A percentile compares a stretch with the other conserved stretches of the same genome.
phyloP scores from a whole-genome alignment of 23 red algal genomes.

The Gracilaria vermiculophylla region DNA sequence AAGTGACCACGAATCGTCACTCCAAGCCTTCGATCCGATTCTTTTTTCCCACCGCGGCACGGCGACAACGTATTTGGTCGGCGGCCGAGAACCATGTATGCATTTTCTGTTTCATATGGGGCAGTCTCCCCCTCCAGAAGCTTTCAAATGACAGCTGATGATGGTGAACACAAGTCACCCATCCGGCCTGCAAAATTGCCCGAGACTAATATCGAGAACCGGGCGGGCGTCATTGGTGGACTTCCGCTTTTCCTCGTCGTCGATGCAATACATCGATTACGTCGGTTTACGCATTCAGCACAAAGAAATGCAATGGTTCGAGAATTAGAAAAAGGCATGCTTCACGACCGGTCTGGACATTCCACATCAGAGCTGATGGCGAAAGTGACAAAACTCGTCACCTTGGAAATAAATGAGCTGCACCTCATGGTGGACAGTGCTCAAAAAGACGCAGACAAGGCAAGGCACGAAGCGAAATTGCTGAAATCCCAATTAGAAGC shows the following conservation, averaged over 20 bases:
- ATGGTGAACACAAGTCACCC: not conserved
- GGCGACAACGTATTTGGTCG: no score
- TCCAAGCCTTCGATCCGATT: no score
- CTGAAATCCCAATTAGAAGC: not conserved
- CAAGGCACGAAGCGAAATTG: not conserved
- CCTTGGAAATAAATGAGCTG: not conserved
- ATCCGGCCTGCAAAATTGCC: not conserved
- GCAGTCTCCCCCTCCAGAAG: not conserved
- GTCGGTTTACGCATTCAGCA: constrained; percentile 7
- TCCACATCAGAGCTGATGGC: not conserved
- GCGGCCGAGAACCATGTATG: not conserved
- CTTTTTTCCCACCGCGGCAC: no score
- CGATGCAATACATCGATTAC: not conserved
- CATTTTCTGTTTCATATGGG: not conserved
- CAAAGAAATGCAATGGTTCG: not conserved
- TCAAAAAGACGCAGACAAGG: not conserved
- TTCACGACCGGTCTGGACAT: not conserved
- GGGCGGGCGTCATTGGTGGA: constrained; percentile 4
- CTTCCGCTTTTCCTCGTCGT: not conserved
- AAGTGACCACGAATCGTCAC: no score
- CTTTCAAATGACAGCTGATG: not conserved
- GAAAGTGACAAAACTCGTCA: not conserved
- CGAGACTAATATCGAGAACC: not conserved
- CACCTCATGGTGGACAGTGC: not conserved
- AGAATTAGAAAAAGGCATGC: constrained; percentile 1